phyloP scores from a whole-genome alignment of 495 filamentous ascomycete species.

The Aspergillus bridgeri region DNA sequence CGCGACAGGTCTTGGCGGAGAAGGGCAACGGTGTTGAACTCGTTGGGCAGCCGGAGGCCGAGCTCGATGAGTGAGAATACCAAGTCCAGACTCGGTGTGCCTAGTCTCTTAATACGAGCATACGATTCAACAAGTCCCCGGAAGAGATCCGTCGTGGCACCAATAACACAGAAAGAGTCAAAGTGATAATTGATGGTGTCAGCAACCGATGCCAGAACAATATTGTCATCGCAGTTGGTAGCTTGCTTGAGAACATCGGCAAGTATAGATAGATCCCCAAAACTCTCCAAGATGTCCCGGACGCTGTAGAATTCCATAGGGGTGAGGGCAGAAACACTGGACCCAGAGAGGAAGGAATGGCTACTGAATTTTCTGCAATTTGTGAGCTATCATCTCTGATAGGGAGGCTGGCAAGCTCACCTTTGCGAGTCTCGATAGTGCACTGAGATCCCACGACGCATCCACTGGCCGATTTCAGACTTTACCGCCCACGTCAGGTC shows the following conservation, averaged over 20 bases:
- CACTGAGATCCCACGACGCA: constrained; percentile 52
- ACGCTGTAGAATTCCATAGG: constrained; percentile 60
- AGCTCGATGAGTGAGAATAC: constrained; percentile 50
- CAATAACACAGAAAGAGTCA: constrained; percentile 71
- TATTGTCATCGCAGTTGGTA: constrained; percentile 54
- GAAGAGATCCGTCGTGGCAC: constrained; percentile 62
- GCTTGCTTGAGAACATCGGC: constrained; percentile 68
- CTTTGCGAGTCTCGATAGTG: constrained; percentile 24
- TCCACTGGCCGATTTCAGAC: constrained; percentile 65
- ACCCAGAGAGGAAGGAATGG: constrained; percentile 15
- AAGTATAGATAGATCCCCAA: constrained; percentile 74
- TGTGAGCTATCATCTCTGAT: not conserved
- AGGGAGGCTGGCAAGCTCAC: constrained; percentile 11
- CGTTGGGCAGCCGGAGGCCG: constrained; percentile 40
- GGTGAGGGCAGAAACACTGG: constrained; percentile 50
- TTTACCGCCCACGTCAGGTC: constrained; percentile 59
- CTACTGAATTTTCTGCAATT: constrained; percentile 12
- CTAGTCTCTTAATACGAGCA: constrained; percentile 34
- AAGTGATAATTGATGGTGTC: constrained; percentile 78
- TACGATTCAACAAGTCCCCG: constrained; percentile 53
- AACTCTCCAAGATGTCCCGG: constrained; percentile 64
- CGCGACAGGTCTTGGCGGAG: constrained; percentile 59
- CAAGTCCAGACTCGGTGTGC: constrained; percentile 34
- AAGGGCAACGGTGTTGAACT: constrained; percentile 42
- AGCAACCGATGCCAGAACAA: constrained; percentile 66